A percentile compares a stretch with the other conserved stretches of the same genome.
phyloP scores from a whole-genome alignment of 1,139 yeast species.

The Saccharomyces hybrid region DNA sequence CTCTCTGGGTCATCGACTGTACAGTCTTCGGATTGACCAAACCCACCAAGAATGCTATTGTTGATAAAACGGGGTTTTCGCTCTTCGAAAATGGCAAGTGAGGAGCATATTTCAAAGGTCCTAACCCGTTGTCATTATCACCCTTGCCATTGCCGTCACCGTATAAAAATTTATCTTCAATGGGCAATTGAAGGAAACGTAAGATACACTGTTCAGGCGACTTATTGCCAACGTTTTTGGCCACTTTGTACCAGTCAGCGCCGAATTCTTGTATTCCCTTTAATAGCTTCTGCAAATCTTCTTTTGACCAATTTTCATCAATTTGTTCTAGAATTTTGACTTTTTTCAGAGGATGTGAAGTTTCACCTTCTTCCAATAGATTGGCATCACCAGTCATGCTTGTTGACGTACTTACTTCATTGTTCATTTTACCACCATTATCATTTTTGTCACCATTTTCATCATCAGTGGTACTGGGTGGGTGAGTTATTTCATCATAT shows the following conservation, averaged over 20 bases:
- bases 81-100: conserved; percentile 76
- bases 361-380: conserved; percentile 5
- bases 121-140: conserved; percentile 35
- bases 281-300: conserved; percentile 51
- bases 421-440: background rate
- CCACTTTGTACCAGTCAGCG: conserved; percentile 71
- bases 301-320: conserved; percentile 56
- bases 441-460: background rate
- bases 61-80: conserved; percentile 90
- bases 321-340: conserved; percentile 36
- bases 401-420: background rate
- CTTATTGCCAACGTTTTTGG: conserved; percentile 55
- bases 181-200: conserved; percentile 72
- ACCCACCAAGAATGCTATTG: conserved; percentile 78
- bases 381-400: conserved; percentile 7
- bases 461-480: background rate
- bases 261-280: conserved; percentile 53
- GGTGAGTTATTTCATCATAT: background rate
- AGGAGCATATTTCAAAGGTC: conserved; percentile 77
- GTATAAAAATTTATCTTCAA: conserved; percentile 63
- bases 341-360: conserved; percentile 33
- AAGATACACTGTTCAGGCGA: conserved; percentile 78
- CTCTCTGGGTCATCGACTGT: conserved; percentile 68
- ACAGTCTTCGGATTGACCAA: conserved; percentile 84
- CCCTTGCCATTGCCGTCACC: conserved; percentile 24